A percentile compares a stretch with the other conserved stretches of the same genome.
These are phyloP conservation scores for Gynostemma pentaphyllum DNA, from an alignment of 306 rosid species.

Conservation along the genomic window DNA sequence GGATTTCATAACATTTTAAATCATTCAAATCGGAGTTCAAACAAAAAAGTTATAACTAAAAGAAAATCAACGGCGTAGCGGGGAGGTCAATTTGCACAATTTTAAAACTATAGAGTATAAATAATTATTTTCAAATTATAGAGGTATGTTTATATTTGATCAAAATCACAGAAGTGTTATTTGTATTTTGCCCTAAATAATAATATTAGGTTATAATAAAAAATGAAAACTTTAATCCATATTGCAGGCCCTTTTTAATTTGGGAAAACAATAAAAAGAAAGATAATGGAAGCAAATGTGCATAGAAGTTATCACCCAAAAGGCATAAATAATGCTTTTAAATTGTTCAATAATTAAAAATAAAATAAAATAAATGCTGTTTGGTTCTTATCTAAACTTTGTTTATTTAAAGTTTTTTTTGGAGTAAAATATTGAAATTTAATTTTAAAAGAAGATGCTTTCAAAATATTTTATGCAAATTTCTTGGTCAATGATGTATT, in stretches of 20 bases:
- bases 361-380: background rate
- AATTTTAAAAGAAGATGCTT: slow-evolving; percentile 21
- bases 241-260: background rate
- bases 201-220: background rate
- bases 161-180: too few species aligned
- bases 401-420: background rate
- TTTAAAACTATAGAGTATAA: too few species aligned
- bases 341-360: background rate
- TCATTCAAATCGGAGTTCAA: too few species aligned
- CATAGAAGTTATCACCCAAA: slow-evolving; percentile 38
- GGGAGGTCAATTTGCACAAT: too few species aligned
- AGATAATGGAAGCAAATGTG: slow-evolving; percentile 29
- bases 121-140: too few species aligned
- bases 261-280: slow-evolving; percentile 7
- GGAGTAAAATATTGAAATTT: background rate
- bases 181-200: too few species aligned
- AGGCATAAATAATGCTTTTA: slow-evolving; percentile 2
- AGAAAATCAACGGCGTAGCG: too few species aligned
- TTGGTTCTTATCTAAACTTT: slow-evolving; percentile 11
- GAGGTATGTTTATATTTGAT: too few species aligned
- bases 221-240: background rate
- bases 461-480: slow-evolving; percentile 19
- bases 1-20: too few species aligned
- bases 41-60: too few species aligned
- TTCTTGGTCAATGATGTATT: slow-evolving; percentile 28